Evolutionary conservation across 2,329 filamentous ascomycete genomes (phyloP).

Genomic region (Pseudogymnoascus sp.): DNA sequence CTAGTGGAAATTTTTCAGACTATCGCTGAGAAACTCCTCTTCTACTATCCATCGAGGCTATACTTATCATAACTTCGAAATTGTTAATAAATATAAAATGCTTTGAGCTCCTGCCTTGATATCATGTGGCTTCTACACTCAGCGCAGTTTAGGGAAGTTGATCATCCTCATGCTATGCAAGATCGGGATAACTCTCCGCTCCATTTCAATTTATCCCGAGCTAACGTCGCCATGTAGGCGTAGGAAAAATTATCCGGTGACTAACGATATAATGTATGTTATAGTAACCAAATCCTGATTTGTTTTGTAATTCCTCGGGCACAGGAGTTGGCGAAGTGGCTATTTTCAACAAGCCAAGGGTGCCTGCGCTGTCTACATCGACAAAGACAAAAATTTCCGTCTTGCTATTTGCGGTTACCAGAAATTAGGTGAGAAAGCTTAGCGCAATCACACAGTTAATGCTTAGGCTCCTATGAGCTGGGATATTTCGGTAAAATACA

Average conservation of each 20-base stretch:
- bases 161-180: not conserved
- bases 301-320: not conserved
- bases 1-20: not conserved
- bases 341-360: not conserved
- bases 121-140: not conserved
- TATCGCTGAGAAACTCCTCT: not conserved
- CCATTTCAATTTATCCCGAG: not conserved
- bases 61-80: not conserved
- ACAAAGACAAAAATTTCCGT: conserved; percentile 29
- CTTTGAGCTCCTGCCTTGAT: not conserved
- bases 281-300: too few species aligned
- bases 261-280: not conserved
- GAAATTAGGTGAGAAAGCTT: conserved; percentile 37
- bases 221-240: not conserved
- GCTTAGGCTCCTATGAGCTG: too few species aligned
- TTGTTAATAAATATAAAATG: not conserved
- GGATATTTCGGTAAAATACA: not conserved
- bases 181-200: not conserved
- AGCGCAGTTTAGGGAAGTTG: not conserved
- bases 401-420: conserved; percentile 43
- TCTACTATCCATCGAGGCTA: not conserved
- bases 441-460: conserved; percentile 20
- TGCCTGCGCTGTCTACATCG: not conserved
- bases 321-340: not conserved
- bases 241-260: not conserved